phyloP scores from a whole-genome alignment of 169 alveolate species.

The Plasmodium adleri region DNA sequence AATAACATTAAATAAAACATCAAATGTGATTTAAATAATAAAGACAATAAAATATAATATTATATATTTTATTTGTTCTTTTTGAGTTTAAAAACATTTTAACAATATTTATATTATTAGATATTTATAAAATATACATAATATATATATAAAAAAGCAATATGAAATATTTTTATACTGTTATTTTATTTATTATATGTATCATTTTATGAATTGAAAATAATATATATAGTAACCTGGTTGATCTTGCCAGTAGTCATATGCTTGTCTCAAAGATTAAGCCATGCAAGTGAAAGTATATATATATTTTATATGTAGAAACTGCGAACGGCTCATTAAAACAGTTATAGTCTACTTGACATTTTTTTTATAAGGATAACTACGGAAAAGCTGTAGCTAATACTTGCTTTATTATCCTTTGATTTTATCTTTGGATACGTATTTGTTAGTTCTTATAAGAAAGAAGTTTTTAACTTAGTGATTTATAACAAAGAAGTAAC shows the following conservation, averaged over 20 bases:
- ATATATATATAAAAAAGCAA: too few relatives aligned
- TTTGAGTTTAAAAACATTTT: too few relatives aligned
- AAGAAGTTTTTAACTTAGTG: conserved; percentile 54
- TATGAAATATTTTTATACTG: too few relatives aligned
- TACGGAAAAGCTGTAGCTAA: conserved; percentile 79
- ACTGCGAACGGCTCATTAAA: conserved; percentile 90
- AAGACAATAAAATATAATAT: too few relatives aligned
- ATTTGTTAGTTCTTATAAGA: conserved; percentile 47
- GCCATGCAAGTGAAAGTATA: conserved; percentile 96
- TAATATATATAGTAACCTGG: conserved; percentile 91
- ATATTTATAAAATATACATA: too few relatives aligned
- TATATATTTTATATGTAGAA: conserved; percentile 78
- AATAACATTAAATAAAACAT: too few relatives aligned
- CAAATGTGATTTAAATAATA: too few relatives aligned
- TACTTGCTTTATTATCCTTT: conserved; percentile 47
- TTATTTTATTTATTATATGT: too few relatives aligned
- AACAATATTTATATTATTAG: too few relatives aligned
- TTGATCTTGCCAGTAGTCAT: conserved; percentile 98
- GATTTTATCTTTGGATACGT: conserved; percentile 2
- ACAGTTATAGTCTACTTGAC: conserved; percentile 82
- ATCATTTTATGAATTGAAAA: neutral
- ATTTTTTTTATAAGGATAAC: conserved; percentile 69
- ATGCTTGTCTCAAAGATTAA: conserved; percentile 96
- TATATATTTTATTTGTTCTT: too few relatives aligned
- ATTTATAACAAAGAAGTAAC: conserved; percentile 75